Percentiles rank a stretch among this genome's conserved stretches.
phyloP scores from a whole-genome alignment of 179 eudicot genomes.

The Silene noctiflora region DNA sequence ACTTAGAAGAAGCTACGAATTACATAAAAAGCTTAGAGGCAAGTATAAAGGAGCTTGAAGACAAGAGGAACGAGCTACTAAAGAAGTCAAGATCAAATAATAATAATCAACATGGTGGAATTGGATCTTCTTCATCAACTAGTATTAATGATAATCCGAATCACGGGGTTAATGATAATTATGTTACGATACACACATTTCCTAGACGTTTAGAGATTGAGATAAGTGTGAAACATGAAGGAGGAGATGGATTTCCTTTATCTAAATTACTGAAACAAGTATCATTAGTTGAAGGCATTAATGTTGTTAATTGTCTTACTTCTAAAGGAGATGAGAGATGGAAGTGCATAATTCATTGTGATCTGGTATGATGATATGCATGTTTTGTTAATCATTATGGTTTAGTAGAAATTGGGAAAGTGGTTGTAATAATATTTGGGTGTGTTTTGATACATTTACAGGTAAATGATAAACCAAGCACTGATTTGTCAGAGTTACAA shows the following conservation, averaged over 20 bases:
- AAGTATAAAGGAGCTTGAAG: conserved; percentile 15
- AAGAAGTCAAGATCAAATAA: neutral
- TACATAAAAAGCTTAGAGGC: conserved; percentile 16
- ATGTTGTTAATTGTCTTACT: conserved; percentile 16
- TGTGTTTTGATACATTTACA: neutral
- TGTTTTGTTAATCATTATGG: too few species aligned
- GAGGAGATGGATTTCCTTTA: conserved; percentile 11
- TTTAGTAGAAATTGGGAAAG: too few species aligned
- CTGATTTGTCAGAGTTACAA: too few species aligned
- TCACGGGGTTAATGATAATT: neutral
- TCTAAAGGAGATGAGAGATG: neutral
- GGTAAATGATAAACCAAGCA: too few species aligned
- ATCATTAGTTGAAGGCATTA: neutral
- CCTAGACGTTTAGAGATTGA: conserved; percentile 13
- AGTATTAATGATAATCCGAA: neutral
- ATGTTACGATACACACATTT: conserved; percentile 9
- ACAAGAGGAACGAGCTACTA: conserved; percentile 5
- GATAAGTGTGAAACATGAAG: conserved; percentile 15
- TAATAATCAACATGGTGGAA: neutral
- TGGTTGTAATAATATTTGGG: neutral
- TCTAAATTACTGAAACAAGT: conserved; percentile 15
- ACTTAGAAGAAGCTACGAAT: conserved; percentile 14
- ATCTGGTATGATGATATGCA: too few species aligned
- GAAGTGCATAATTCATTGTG: conserved; percentile 14
- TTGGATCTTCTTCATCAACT: conserved; percentile 2